phyloP scores from a whole-genome alignment of 768 basidiomycete species.

The Panaeolus papilionaceus region DNA sequence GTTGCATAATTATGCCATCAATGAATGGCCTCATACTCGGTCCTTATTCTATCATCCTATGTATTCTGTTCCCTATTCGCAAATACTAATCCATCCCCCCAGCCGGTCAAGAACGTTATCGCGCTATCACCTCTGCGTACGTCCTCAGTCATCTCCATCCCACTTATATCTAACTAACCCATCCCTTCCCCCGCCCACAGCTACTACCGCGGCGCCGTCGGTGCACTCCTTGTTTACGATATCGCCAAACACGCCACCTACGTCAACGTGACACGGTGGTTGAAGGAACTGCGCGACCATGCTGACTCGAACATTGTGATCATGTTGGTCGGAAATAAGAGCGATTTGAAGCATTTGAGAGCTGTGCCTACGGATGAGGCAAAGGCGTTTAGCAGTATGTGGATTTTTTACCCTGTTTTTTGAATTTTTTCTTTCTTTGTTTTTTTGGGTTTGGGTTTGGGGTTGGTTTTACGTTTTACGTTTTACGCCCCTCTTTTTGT shows the following conservation, averaged over 20 bases:
- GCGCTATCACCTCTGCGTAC: constrained; percentile 96
- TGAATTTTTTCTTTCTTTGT: background rate
- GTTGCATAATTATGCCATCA: no score
- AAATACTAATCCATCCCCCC: constrained; percentile 1
- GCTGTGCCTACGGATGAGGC: constrained; percentile 99
- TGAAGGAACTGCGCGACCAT: constrained; percentile 96
- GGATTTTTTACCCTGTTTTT: background rate
- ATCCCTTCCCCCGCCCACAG: constrained; percentile 42
- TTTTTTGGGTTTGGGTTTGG: background rate
- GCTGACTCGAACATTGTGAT: constrained; percentile 94
- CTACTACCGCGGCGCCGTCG: constrained; percentile 97
- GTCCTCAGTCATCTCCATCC: constrained; percentile 33
- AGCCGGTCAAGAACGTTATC: constrained; percentile 98
- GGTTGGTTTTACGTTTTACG: no score
- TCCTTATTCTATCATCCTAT: constrained; percentile 5
- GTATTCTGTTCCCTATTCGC: constrained; percentile 2
- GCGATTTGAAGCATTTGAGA: constrained; percentile 96
- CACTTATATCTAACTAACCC: background rate
- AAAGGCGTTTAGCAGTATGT: constrained; percentile 85
- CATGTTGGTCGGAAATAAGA: constrained; percentile 98
- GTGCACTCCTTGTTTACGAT: constrained; percentile 92
- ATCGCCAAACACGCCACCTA: constrained; percentile 95
- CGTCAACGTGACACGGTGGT: constrained; percentile 92
- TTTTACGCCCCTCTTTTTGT: no score
- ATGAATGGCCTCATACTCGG: background rate